Evolutionary conservation across 2,329 filamentous ascomycete species (phyloP), one percentile per base, ranked within the genome.

Genomic region (Xylaria sp.): DNA sequence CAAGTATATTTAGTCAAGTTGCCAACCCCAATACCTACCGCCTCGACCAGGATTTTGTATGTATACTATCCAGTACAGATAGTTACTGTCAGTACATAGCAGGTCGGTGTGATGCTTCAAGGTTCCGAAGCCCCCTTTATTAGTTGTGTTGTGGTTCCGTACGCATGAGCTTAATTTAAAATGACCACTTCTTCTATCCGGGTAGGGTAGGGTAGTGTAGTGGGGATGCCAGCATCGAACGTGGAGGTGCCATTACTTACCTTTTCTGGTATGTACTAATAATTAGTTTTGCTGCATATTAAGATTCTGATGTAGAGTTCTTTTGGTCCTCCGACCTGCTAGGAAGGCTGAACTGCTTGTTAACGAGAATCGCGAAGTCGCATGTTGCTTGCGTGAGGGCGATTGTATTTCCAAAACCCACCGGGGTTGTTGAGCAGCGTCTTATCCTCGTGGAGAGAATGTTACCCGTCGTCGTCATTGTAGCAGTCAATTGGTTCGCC

Each of bases 141-240:
- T 43, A 41, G 53, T 56, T 39, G 18, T 18, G 23, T 57, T 5
- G 13, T 28, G n/a, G 55, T 41, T 43, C 55, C 55, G 32, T 25
- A 18, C 45, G 55, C 36, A 58, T 58, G 30, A 30, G 36, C 55
- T 30, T 58, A 58, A 58, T 58, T 58, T 58, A 58, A 30, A 43
- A 45, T 32, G 39, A 18, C 23, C 36, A 20, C 36, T 25, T 57
- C 36, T 23, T 23, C 36, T 13, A 57, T 41, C 20, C 15, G 28
- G 34, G 32, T 41, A 57, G 34, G 53, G 53, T n/a, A n/a, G n/a
- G n/a, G n/a, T n/a, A n/a, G 18, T 57, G 20, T 28, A 28, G 53
- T 41, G 20, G 53, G 34, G 34, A 10, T 41, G 30, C 13, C 18
- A 36, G n/a, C 23, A 56, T 36, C 12, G 8, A 55, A 36, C 30